Conservation (phyloP, 768 basidiomycete genomes). For the Amanita fuliginea region DNA sequence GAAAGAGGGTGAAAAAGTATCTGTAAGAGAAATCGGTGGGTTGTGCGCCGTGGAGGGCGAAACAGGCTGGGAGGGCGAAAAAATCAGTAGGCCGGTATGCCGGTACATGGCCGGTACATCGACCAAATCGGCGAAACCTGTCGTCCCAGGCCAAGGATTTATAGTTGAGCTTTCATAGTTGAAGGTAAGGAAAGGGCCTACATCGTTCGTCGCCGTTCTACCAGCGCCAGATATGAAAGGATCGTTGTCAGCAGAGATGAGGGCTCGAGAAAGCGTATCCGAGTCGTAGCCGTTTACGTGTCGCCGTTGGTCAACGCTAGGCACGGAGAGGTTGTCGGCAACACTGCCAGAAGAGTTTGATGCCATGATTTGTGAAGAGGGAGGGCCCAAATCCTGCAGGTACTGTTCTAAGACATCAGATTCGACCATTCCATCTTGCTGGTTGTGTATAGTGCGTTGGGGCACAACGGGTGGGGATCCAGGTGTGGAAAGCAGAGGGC, state of each 20-base stretch:
- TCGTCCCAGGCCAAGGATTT: not conserved
- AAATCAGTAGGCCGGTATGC: not conserved
- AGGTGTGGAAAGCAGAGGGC: constrained; percentile 1
- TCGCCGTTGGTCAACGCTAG: not conserved
- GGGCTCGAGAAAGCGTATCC: constrained; percentile 1
- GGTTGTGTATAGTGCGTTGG: not conserved
- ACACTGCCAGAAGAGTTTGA: not conserved
- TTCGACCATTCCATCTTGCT: not conserved
- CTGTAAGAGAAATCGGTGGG: too few relatives aligned
- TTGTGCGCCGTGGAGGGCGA: not conserved
- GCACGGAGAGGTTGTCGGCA: not conserved
- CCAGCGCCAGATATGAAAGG: constrained; percentile 3
- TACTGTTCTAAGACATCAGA: constrained; percentile 4
- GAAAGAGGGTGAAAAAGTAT: not conserved
- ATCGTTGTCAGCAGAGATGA: constrained; percentile 4
- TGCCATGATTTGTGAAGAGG: not conserved
- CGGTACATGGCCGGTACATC: not conserved
- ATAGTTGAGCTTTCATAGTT: not conserved
- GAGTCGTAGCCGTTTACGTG: not conserved
- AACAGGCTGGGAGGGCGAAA: not conserved
- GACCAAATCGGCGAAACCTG: not conserved
- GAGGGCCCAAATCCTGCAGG: not conserved
- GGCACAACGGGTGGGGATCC: not conserved
- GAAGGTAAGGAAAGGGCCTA: not conserved
- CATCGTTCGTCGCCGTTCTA: not conserved